phyloP scores from a whole-genome alignment of 1,139 yeast species.

The Trichomonascaceae sp. region DNA sequence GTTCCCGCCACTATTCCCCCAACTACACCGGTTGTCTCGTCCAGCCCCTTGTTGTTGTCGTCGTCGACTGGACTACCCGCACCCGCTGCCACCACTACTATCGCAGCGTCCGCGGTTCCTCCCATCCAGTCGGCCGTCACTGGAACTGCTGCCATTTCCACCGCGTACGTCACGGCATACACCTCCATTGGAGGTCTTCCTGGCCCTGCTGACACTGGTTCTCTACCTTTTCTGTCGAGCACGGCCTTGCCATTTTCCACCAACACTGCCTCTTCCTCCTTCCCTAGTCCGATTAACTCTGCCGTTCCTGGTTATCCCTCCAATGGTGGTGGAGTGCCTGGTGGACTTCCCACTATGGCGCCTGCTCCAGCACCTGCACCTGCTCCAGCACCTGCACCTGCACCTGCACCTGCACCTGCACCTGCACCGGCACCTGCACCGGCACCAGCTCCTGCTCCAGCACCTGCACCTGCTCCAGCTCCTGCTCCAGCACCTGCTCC shows the following conservation, averaged over 20 bases:
- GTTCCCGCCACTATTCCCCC: no score
- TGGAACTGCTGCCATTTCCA: conserved; percentile 2
- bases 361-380: conserved; percentile 1
- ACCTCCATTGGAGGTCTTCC: neutral
- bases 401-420: conserved; percentile 1
- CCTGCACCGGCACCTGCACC: conserved; percentile 2
- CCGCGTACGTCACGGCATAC: neutral
- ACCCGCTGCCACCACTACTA: conserved; percentile 3
- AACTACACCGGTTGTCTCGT: no score
- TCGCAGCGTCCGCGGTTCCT: conserved; percentile 2
- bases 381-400: conserved; percentile 1
- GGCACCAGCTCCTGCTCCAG: conserved; percentile 2
- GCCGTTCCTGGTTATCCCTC: conserved; percentile 4
- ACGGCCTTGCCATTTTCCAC: neutral
- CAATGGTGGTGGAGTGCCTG: no score
- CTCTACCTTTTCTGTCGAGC: neutral
- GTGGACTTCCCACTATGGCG: no score
- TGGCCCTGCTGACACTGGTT: neutral
- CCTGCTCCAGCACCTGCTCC: conserved; percentile 3
- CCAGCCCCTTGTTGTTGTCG: no score
- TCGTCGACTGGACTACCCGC: conserved; percentile 1
- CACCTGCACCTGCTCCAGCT: conserved; percentile 1
- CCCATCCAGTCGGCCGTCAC: conserved; percentile 1
- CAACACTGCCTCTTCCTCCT: neutral
- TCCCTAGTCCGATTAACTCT: conserved; percentile 1